A percentile compares a stretch with the other conserved stretches of the same genome.
Conservation (phyloP, 192 early-diverging fungal genomes). For the Chytriomyces sp. region DNA sequence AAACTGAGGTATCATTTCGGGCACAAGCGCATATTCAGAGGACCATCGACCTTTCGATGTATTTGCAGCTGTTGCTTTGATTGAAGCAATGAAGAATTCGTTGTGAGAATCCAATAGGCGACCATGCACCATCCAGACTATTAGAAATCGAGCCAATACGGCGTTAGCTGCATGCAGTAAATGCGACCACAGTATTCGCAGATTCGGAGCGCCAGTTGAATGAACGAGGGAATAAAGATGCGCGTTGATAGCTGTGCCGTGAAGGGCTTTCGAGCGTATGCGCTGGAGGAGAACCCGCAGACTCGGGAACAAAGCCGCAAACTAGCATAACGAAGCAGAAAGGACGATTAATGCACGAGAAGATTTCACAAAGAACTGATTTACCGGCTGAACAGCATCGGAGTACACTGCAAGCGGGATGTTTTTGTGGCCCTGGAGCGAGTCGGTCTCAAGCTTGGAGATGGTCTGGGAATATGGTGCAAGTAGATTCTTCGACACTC, state of each 20-base stretch:
- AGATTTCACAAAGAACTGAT: no score
- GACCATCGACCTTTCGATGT: constrained; percentile 10
- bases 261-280: background rate
- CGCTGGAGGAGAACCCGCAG: background rate
- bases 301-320: background rate
- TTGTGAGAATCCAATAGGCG: constrained; percentile 59
- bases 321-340: background rate
- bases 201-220: constrained; percentile 22
- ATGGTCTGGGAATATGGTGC: background rate
- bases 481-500: background rate
- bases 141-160: constrained; percentile 65
- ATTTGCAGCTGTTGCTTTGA: constrained; percentile 30
- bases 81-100: constrained; percentile 69
- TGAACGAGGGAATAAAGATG: constrained; percentile 23
- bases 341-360: no score
- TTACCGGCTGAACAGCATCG: no score
- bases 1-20: constrained; percentile 54
- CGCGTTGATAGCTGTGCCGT: background rate
- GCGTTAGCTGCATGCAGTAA: constrained; percentile 53
- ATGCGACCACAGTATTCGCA: constrained; percentile 38
- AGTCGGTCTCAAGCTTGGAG: background rate
- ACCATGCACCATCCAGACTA: constrained; percentile 73
- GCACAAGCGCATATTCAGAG: constrained; percentile 52
- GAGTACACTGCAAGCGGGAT: no score
- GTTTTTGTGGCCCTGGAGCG: no score